Evolutionary conservation across 345 rosid species (phyloP).

Genomic region (Citrus maxima): DNA sequence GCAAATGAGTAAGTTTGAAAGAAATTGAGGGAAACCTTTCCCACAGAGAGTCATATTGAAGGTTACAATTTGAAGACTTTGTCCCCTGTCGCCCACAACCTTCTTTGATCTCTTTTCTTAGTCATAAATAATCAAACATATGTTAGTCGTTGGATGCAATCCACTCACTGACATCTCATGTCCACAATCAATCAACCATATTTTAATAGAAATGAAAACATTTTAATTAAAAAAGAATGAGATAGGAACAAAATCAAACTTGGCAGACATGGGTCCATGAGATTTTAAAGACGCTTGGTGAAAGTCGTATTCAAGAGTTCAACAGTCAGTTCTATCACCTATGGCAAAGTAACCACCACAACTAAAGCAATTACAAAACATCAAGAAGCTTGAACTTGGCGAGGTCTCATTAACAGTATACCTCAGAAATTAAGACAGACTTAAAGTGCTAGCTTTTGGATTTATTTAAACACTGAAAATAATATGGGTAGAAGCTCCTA

Average conservation of each 20-base stretch:
- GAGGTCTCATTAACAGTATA: not conserved
- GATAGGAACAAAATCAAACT: too few relatives aligned
- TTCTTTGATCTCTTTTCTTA: not conserved
- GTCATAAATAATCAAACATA: not conserved
- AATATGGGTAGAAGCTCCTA: not conserved
- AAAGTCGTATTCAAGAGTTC: not conserved
- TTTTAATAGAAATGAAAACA: not conserved
- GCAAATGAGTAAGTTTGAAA: not conserved
- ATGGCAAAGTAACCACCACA: not conserved
- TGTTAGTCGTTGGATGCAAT: not conserved
- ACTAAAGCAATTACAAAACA: not conserved
- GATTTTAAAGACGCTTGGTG: not conserved
- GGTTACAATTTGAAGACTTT: too few relatives aligned
- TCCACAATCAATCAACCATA: not conserved
- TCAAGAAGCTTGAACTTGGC: not conserved
- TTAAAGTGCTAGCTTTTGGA: not conserved
- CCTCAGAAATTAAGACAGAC: not conserved
- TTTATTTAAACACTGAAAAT: not conserved
- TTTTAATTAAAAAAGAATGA: too few relatives aligned
- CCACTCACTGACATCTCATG: not conserved
- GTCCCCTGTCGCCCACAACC: not conserved
- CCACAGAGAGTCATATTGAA: too few relatives aligned
- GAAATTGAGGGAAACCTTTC: too few relatives aligned
- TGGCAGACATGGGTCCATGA: too few relatives aligned
- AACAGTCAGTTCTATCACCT: not conserved